Evolutionary conservation across 345 rosid species (phyloP).

Genomic region (Abelmoschus esculentus): DNA sequence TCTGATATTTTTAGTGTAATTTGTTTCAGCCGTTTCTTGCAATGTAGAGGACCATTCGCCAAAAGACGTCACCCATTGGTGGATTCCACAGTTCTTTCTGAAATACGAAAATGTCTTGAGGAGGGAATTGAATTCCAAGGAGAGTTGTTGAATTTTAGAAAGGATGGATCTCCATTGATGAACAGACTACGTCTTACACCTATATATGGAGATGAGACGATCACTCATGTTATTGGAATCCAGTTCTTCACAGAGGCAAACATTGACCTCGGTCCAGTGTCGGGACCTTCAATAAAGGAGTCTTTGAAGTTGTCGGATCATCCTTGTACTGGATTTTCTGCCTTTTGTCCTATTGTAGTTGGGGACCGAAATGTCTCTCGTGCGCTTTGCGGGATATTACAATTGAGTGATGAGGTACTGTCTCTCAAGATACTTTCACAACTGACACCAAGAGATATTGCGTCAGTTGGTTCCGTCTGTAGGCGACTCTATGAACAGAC

Average conservation of each 20-base stretch:
- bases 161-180: conserved; percentile 77
- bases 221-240: conserved; percentile 80
- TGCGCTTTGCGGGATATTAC: conserved; percentile 58
- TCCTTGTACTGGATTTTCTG: conserved; percentile 35
- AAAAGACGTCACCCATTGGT: conserved; percentile 82
- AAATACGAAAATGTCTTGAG: conserved; percentile 70
- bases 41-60: conserved; percentile 88
- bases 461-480: conserved; percentile 68
- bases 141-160: conserved; percentile 71
- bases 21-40: conserved; percentile 69
- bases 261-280: conserved; percentile 70
- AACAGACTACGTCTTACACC: conserved; percentile 72
- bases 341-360: conserved; percentile 26
- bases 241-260: conserved; percentile 75
- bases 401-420: conserved; percentile 73
- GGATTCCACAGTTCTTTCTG: conserved; percentile 61
- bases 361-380: conserved; percentile 55
- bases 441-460: conserved; percentile 75
- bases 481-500: conserved; percentile 57
- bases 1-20: conserved; percentile 13
- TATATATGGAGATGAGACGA: conserved; percentile 68
- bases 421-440: conserved; percentile 64
- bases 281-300: conserved; percentile 51
- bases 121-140: conserved; percentile 82
- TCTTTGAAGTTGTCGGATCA: conserved; percentile 33